These are phyloP conservation scores for Cladosporium colombiae DNA, from an alignment of 2,329 filamentous ascomycete genomes.

Conservation along the genomic window DNA sequence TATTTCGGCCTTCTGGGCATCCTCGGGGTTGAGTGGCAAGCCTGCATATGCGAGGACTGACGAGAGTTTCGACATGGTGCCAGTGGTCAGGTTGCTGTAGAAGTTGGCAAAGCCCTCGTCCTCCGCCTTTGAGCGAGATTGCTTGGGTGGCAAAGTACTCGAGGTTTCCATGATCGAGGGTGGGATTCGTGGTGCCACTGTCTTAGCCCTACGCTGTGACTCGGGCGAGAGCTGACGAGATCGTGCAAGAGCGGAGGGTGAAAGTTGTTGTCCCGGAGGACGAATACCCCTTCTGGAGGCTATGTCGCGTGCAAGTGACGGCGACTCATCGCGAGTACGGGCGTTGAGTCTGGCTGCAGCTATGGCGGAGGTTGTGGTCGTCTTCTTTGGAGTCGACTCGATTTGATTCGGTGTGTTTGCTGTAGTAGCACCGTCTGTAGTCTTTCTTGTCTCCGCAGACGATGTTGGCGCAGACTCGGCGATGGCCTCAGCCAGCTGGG, in stretches of 20 bases:
- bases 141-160: constrained; percentile 17
- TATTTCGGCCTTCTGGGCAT: constrained; percentile 26
- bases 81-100: constrained; percentile 82
- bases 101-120: constrained; percentile 81
- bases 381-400: constrained; percentile 22
- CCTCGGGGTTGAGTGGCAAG: constrained; percentile 63
- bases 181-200: constrained; percentile 30
- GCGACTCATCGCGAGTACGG: constrained; percentile 36
- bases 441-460: constrained; percentile 2
- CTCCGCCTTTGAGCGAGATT: constrained; percentile 27
- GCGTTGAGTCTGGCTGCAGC: constrained; percentile 29
- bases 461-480: constrained; percentile 14
- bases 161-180: constrained; percentile 34
- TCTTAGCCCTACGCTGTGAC: constrained; percentile 27
- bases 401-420: neutral
- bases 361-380: constrained; percentile 28
- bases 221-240: constrained; percentile 36
- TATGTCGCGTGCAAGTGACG: constrained; percentile 42
- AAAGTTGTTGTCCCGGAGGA: constrained; percentile 26
- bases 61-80: constrained; percentile 82
- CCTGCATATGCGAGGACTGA: constrained; percentile 91
- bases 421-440: constrained; percentile 10
- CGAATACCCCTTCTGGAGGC: constrained; percentile 40
- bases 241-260: constrained; percentile 33
- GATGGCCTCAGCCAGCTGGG: constrained; percentile 12